Percentiles rank a stretch among this genome's conserved stretches.
phyloP scores from a whole-genome alignment of 78 protist genomes.

The Acrasis kona region DNA sequence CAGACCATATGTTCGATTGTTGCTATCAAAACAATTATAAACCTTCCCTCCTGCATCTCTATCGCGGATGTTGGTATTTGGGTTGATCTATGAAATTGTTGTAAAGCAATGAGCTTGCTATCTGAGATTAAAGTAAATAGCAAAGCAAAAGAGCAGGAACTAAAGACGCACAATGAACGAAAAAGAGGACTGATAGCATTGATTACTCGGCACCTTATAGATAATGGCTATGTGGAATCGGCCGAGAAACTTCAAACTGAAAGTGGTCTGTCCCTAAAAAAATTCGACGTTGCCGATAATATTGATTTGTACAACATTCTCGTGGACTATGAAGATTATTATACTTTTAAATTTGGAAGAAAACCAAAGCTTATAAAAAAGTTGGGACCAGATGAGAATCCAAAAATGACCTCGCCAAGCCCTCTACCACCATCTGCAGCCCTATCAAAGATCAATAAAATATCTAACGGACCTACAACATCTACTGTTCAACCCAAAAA shows the following conservation, averaged over 20 bases:
- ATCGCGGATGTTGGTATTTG: too few relatives aligned
- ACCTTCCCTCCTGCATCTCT: too few relatives aligned
- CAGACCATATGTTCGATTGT: too few relatives aligned
- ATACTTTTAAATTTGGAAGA: slow-evolving; percentile 25
- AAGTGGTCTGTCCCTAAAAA: not conserved
- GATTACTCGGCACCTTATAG: not conserved
- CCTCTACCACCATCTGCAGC: not conserved
- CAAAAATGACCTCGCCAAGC: too few relatives aligned
- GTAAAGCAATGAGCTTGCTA: too few relatives aligned
- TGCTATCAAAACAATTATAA: too few relatives aligned
- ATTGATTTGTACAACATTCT: slow-evolving; percentile 14
- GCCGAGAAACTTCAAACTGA: not conserved
- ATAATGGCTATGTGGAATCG: not conserved
- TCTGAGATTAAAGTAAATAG: not conserved
- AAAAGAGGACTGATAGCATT: not conserved
- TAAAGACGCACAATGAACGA: not conserved
- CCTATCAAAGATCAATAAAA: not conserved
- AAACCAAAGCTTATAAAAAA: slow-evolving; percentile 14
- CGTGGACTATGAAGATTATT: slow-evolving; percentile 48
- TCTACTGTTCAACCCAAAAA: not conserved
- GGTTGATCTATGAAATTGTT: too few relatives aligned
- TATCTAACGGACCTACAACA: not conserved
- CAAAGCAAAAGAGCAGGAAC: slow-evolving; percentile 4
- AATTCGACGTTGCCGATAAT: slow-evolving; percentile 15
- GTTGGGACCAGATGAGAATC: too few relatives aligned